Percentiles rank a stretch among this genome's conserved stretches.
Conservation (phyloP, 2,329 filamentous ascomycete genomes). For the Microcyclospora tardicrescens region DNA sequence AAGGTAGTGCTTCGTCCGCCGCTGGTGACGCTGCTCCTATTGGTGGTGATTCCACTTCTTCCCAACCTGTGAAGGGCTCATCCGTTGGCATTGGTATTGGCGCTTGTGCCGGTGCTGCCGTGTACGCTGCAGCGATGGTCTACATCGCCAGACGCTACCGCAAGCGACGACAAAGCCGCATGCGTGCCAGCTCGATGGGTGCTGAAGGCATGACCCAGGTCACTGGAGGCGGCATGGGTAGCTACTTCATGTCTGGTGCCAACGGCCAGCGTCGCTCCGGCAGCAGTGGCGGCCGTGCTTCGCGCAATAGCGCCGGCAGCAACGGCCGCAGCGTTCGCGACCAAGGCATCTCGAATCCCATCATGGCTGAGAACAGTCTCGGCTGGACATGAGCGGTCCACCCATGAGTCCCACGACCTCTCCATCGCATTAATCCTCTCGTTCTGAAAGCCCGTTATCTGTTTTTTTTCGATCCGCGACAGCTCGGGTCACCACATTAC, state of each 20-base stretch:
- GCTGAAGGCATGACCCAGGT: slow-evolving; percentile 42
- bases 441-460: not conserved
- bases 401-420: too few relatives aligned
- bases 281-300: slow-evolving; percentile 31
- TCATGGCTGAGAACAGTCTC: slow-evolving; percentile 86
- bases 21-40: slow-evolving; percentile 36
- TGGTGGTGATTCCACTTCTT: slow-evolving; percentile 36
- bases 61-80: slow-evolving; percentile 49
- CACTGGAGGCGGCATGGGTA: slow-evolving; percentile 29
- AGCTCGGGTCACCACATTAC: too few relatives aligned
- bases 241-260: slow-evolving; percentile 55
- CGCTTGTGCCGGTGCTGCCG: slow-evolving; percentile 62
- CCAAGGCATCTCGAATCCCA: slow-evolving; percentile 72
- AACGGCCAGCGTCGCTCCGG: slow-evolving; percentile 25
- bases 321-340: slow-evolving; percentile 51
- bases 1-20: slow-evolving; percentile 17
- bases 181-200: slow-evolving; percentile 62
- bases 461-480: not conserved
- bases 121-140: slow-evolving; percentile 94
- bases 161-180: slow-evolving; percentile 55
- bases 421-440: too few relatives aligned
- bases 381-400: slow-evolving; percentile 68
- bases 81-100: slow-evolving; percentile 60
- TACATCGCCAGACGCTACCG: slow-evolving; percentile 82
- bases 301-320: slow-evolving; percentile 39